Base-by-base conservation (phyloP, 164 flowering plant genomes). In the Aristolochia californica region DNA sequence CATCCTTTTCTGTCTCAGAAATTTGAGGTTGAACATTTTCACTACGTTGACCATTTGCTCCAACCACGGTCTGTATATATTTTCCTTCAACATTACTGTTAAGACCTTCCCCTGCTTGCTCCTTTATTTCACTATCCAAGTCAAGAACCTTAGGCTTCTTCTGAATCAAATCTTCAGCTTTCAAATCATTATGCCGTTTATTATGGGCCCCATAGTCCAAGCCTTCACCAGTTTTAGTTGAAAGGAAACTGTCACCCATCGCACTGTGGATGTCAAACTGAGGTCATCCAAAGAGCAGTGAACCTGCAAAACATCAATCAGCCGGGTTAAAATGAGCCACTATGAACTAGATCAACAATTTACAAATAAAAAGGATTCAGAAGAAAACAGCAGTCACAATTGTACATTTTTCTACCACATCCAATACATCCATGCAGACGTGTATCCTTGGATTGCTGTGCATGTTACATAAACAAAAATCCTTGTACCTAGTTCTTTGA, bases 121-220 rank as follows among this genome's bases (percentile, higher is more conserved):
- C 68, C 55, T 20, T 51, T 26, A 10, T 43, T 59, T 56, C 59
- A 11, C 18, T 14, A 50, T 30, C 55, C 34, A 53, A 38, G 30
- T 24, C 22, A 63, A 55, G 48, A 40, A 53, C 45, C 61, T 61
- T 71, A 10, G 68, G 61, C 57, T 61, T 71, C 60, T 71, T 71
- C 13, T 43, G 23, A 30, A 45, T 62, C 30, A 21, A 53, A 23
- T 60, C 62, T 0, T 40, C 17, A 53, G 57, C 70, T 53, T 26
- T 5, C 1, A 30, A 57, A 54, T 61, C 60, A 16, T 48, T 57
- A 40, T 54, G 68, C 22, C 68, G 66, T 56, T 71, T 71, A 16
- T 20, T 53, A 62, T 48, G 56, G 38, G 58, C 18, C 20, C 13
- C 38, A 20, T 49, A 57, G 49, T 48, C 61, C 54, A 34, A 7